Percentiles rank a stretch among this genome's conserved stretches.
Conservation (phyloP, 306 rosid genomes). For the Oemleria cerasiformis region DNA sequence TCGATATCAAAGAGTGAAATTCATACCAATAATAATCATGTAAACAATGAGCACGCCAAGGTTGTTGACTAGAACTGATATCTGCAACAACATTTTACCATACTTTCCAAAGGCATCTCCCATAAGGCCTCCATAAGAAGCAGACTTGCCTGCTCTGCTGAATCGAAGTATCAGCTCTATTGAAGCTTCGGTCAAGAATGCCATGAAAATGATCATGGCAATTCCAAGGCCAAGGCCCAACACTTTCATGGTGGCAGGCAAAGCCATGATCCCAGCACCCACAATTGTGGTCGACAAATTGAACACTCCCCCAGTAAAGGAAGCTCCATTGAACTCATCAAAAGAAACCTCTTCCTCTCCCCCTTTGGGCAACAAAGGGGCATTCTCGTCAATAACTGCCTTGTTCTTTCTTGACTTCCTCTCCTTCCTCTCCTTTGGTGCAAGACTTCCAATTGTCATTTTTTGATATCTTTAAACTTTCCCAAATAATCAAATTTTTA, state of each 20-base stretch:
- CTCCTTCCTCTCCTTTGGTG: constrained; percentile 37
- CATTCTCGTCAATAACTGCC: constrained; percentile 48
- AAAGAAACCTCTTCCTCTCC: constrained; percentile 35
- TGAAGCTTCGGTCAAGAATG: constrained; percentile 67
- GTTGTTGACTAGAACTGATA: constrained; percentile 61
- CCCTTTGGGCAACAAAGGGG: constrained; percentile 59
- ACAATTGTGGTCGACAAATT: constrained; percentile 80
- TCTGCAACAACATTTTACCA: constrained; percentile 62
- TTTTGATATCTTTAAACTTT: constrained; percentile 9
- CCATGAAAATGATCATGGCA: constrained; percentile 55
- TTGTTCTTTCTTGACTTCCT: constrained; percentile 44
- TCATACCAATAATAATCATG: constrained; percentile 82
- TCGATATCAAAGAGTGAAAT: not conserved
- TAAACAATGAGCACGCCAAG: constrained; percentile 68
- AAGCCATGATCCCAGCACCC: constrained; percentile 92
- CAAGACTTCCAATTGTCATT: constrained; percentile 45
- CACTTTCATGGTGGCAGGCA: constrained; percentile 77
- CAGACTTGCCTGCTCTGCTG: constrained; percentile 60
- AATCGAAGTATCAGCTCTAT: constrained; percentile 63
- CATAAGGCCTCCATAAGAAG: constrained; percentile 73
- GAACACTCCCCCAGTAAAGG: constrained; percentile 83
- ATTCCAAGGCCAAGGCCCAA: constrained; percentile 83
- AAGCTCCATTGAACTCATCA: constrained; percentile 78
- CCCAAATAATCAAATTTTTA: constrained; percentile 16
- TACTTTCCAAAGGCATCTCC: constrained; percentile 64